A percentile compares a stretch with the other conserved stretches of the same genome.
Evolutionary conservation across 2,329 filamentous ascomycete genomes (phyloP).

Genomic region (Sporothrix protearum): DNA sequence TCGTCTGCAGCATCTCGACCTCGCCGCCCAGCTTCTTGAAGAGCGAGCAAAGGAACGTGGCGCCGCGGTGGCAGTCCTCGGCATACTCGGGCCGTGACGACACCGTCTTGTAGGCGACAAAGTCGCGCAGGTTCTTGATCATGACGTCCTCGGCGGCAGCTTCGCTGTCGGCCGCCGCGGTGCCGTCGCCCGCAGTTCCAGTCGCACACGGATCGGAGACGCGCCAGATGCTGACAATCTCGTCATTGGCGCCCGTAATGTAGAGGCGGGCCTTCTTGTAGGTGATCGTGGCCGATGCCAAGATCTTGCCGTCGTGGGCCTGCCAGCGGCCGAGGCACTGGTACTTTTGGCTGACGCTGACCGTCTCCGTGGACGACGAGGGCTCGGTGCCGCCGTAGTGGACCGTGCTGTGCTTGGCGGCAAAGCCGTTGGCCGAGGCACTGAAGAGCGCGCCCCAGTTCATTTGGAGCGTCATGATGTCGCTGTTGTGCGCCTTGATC

Average conservation of each 20-base stretch:
- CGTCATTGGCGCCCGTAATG: conserved; percentile 91
- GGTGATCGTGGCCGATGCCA: conserved; percentile 74
- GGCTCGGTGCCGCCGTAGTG: conserved; percentile 50
- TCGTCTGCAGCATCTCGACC: conserved; percentile 85
- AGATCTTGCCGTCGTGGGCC: conserved; percentile 80
- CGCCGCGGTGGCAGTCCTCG: conserved; percentile 88
- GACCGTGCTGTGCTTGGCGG: conserved; percentile 67
- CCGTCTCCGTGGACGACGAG: conserved; percentile 42
- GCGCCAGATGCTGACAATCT: conserved; percentile 84
- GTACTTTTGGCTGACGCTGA: conserved; percentile 60
- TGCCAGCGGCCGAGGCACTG: conserved; percentile 37
- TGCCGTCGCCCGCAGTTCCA: conserved; percentile 36
- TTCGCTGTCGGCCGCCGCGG: conserved; percentile 42
- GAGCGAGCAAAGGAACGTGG: conserved; percentile 81
- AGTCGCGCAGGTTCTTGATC: conserved; percentile 72
- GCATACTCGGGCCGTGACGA: conserved; percentile 82
- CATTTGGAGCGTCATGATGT: conserved; percentile 83
- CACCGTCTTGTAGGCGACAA: conserved; percentile 87
- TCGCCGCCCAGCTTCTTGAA: conserved; percentile 90
- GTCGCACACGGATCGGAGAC: conserved; percentile 48
- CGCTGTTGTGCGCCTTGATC: conserved; percentile 73
- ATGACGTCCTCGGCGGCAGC: conserved; percentile 51
- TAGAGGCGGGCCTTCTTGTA: conserved; percentile 74
- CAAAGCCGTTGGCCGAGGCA: conserved; percentile 81
- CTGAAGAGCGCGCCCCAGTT: conserved; percentile 82